These are phyloP conservation scores for Monosporascus sp. DNA, from an alignment of 2,329 filamentous ascomycete species.

Conservation along the genomic window DNA sequence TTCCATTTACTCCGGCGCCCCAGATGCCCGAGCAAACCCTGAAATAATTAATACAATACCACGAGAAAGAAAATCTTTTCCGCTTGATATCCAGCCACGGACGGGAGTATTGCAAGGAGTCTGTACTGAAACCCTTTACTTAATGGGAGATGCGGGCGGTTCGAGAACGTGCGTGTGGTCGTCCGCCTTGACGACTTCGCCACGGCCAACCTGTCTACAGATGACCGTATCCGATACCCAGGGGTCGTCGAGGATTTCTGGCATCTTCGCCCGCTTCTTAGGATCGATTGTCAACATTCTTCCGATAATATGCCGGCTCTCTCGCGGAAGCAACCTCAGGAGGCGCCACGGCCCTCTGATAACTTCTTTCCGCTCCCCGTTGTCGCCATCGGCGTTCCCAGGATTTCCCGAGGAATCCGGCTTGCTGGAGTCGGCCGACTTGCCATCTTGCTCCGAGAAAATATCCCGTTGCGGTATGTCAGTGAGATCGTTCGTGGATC, in stretches of 20 bases:
- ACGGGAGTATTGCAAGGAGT: too few species aligned
- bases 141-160: conserved; percentile 50
- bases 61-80: too few species aligned
- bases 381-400: conserved; percentile 26
- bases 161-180: conserved; percentile 85
- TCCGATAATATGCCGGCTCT: conserved; percentile 84
- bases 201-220: conserved; percentile 70
- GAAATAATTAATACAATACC: too few species aligned
- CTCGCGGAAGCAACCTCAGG: conserved; percentile 78
- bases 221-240: conserved; percentile 86
- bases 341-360: conserved; percentile 93
- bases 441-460: conserved; percentile 28
- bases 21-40: background rate
- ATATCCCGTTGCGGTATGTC: conserved; percentile 36
- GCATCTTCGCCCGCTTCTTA: conserved; percentile 74
- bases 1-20: background rate
- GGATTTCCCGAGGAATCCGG: conserved; percentile 18
- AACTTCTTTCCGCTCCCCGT: conserved; percentile 60
- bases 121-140: conserved; percentile 11
- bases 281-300: conserved; percentile 90
- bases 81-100: too few species aligned
- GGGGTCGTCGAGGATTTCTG: conserved; percentile 79
- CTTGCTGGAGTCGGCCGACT: conserved; percentile 21
- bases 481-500: conserved; percentile 40
- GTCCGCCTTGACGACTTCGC: conserved; percentile 64